Evolutionary conservation across 495 filamentous ascomycete species (phyloP), one percentile per base, ranked within the genome.

Genomic region (Aspergillus conjunctus): DNA sequence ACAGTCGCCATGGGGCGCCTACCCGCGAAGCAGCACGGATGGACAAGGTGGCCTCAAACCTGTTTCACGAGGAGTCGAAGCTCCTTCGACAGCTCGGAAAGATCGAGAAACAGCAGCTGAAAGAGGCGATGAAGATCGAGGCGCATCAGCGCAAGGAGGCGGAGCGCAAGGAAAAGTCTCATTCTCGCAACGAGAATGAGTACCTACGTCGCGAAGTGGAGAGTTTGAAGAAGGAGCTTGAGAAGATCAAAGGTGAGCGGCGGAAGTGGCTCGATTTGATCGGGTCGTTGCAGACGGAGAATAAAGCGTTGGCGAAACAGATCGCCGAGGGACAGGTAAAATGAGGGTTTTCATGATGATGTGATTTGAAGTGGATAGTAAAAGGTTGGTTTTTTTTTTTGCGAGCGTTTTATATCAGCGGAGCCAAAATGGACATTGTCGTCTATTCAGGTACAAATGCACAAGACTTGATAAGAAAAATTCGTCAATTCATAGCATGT

Each of bases 261-360:
- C 79, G 89, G 59, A 82, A 87, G 26, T 75, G 90, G 62, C 76
- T 78, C 31, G 82, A 85, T 61, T 77, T 87, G 68, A 81, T 91
- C 32, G 77, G 83, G 10, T 79, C 84, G 49, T 67, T 92, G 65
- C 88, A 92, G 73, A 72, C 70, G 34, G 85, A 90, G 81, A 90
- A 91, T 67, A 75, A 72, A 9, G 73, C 58, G 55, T 56, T 82
- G 56, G 68, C 68, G 21, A 60, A 51, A 34, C 43, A 59, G 48
- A 15, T 51, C 22, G 21, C 44, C 20, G 15, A 18, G 15, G 37
- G 37, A n/a, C 37, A 41, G 11, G 9, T n/a, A 11, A 41, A 41
- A 11, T 41, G 9, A 41, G 44, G 17, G 44, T 20, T 3, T 22
- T 48, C 20, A 10, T 26, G 26, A 26, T 26, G 26, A 26, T 26